A percentile compares a stretch with the other conserved stretches of the same genome.
Evolutionary conservation across 768 basidiomycete genomes (phyloP).

Genomic region (Solioccasus polychromus): DNA sequence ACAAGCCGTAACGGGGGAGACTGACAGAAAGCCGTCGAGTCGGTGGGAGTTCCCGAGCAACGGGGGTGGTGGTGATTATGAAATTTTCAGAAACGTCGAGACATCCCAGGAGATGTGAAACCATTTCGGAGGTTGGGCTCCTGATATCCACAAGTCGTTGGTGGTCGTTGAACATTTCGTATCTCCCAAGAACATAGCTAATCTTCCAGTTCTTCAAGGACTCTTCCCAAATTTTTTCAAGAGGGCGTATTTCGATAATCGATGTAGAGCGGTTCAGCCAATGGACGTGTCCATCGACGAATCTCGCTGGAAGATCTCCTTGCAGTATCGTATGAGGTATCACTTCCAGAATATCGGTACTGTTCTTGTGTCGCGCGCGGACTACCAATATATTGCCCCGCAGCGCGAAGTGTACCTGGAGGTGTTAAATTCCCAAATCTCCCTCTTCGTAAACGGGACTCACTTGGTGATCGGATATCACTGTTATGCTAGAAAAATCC

Average conservation of each 20-base stretch:
- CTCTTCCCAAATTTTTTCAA: not conserved
- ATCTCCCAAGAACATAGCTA: not conserved
- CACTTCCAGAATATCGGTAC: constrained; percentile 8
- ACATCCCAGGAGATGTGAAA: constrained; percentile 6
- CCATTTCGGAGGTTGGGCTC: constrained; percentile 19
- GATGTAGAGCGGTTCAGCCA: not conserved
- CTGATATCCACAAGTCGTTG: constrained; percentile 17
- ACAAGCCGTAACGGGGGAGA: not conserved
- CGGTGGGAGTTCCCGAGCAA: constrained; percentile 1
- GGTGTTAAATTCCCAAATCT: not conserved
- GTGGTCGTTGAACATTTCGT: not conserved
- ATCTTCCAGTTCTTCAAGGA: constrained; percentile 11
- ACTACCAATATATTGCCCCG: constrained; percentile 7
- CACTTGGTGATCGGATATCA: constrained; percentile 11
- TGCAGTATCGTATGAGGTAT: constrained; percentile 12
- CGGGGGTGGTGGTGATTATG: constrained; percentile 6
- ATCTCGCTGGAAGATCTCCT: constrained; percentile 16
- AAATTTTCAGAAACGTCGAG: constrained; percentile 4
- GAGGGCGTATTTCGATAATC: not conserved
- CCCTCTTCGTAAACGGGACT: not conserved
- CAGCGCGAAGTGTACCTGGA: constrained; percentile 14
- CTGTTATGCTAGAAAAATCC: constrained; percentile 10
- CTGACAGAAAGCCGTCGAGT: not conserved
- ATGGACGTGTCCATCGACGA: constrained; percentile 10
- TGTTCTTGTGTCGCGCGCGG: constrained; percentile 1